Conservation (phyloP, 257 asterid genomes). For the Nicotiana obtusifolia region DNA sequence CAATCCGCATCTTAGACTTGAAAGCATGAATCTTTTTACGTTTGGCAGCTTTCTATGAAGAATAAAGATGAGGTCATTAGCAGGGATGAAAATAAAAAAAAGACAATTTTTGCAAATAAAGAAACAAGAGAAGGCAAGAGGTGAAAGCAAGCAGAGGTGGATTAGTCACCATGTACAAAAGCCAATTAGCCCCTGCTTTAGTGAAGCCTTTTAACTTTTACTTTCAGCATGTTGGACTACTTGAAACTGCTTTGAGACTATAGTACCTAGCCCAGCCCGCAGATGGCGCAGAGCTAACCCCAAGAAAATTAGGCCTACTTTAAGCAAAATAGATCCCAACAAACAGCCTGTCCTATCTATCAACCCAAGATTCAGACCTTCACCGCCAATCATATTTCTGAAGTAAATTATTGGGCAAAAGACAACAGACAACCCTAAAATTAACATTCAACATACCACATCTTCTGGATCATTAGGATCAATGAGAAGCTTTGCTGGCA, state of each 20-base stretch:
- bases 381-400: neutral
- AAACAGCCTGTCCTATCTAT: neutral
- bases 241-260: neutral
- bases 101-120: neutral
- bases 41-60: conserved; percentile 74
- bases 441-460: conserved; percentile 55
- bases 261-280: neutral
- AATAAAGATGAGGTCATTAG: neutral
- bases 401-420: too few relatives aligned
- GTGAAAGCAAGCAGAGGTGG: neutral
- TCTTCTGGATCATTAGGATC: conserved; percentile 94
- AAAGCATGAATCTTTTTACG: conserved; percentile 86
- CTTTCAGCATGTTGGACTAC: neutral
- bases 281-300: neutral
- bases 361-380: neutral
- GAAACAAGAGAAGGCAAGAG: neutral
- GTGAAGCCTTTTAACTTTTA: neutral
- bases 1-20: conserved; percentile 92
- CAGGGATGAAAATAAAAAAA: neutral
- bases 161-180: neutral
- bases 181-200: neutral
- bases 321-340: neutral
- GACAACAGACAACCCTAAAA: neutral
- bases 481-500: conserved; percentile 82
- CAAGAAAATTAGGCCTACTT: neutral